These are phyloP conservation scores for Psilocybe cubensis DNA, from an alignment of 768 basidiomycete genomes.

Conservation along the genomic window DNA sequence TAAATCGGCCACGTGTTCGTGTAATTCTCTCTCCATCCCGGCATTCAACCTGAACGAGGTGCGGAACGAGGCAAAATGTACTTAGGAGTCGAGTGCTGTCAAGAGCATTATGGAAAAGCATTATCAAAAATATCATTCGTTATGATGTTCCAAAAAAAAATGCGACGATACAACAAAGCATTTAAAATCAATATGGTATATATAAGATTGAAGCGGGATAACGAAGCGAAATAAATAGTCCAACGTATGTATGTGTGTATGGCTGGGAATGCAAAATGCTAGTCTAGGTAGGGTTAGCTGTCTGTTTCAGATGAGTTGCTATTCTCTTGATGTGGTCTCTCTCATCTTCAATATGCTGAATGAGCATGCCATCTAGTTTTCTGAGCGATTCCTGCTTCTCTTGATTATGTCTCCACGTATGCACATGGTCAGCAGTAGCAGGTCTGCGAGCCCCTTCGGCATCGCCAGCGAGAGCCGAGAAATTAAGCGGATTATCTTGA, in stretches of 20 bases:
- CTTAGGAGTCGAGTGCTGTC: slow-evolving; percentile 14
- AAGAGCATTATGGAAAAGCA: slow-evolving; percentile 16
- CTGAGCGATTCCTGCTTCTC: slow-evolving; percentile 60
- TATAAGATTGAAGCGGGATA: slow-evolving; percentile 23
- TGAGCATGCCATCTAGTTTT: slow-evolving; percentile 78
- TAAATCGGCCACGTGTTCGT: slow-evolving; percentile 25
- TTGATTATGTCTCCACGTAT: slow-evolving; percentile 37
- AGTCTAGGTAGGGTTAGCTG: slow-evolving; percentile 14
- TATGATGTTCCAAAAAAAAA: slow-evolving; percentile 14
- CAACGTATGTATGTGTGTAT: not conserved
- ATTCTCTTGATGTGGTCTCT: slow-evolving; percentile 80
- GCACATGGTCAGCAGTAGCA: slow-evolving; percentile 34
- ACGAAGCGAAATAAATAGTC: slow-evolving; percentile 16
- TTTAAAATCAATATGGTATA: slow-evolving; percentile 10
- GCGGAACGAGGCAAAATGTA: not conserved
- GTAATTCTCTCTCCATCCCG: not conserved
- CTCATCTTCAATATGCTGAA: slow-evolving; percentile 84
- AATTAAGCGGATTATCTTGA: slow-evolving; percentile 38
- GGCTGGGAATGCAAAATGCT: slow-evolving; percentile 1
- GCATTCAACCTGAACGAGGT: not conserved
- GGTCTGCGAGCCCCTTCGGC: slow-evolving; percentile 21
- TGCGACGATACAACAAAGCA: slow-evolving; percentile 8
- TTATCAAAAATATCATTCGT: slow-evolving; percentile 9
- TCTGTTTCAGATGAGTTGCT: slow-evolving; percentile 48
- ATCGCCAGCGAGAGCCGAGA: slow-evolving; percentile 12